These are phyloP conservation scores for Penicillium daleae DNA, from an alignment of 495 filamentous ascomycete species.

Conservation along the genomic window DNA sequence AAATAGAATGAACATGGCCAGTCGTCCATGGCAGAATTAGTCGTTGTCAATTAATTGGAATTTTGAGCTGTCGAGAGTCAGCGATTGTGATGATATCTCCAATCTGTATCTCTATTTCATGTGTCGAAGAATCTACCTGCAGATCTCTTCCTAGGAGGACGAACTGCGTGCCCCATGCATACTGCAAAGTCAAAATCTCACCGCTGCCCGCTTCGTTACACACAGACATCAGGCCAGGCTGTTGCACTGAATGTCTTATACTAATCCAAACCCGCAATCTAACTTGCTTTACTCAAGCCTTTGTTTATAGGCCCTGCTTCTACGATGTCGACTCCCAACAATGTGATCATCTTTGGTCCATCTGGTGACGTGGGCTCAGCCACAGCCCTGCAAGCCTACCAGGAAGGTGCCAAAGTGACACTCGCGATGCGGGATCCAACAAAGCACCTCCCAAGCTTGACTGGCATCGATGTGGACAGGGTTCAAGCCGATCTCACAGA, in stretches of 20 bases:
- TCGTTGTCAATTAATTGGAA: not conserved
- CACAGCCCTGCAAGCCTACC: slow-evolving; percentile 47
- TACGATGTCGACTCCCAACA: not conserved
- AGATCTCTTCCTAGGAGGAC: not conserved
- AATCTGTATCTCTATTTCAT: too few relatives aligned
- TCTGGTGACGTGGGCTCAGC: slow-evolving; percentile 25
- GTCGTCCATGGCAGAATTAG: not conserved
- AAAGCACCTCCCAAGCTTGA: slow-evolving; percentile 10
- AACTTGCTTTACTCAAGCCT: not conserved
- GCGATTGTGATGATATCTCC: too few relatives aligned
- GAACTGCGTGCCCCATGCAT: not conserved
- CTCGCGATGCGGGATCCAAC: slow-evolving; percentile 25
- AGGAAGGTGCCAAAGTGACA: slow-evolving; percentile 16
- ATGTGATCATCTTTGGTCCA: slow-evolving; percentile 18
- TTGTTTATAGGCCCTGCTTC: not conserved
- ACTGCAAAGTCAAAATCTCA: not conserved
- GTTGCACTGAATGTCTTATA: too few relatives aligned
- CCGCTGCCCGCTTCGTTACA: not conserved
- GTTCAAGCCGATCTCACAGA: slow-evolving; percentile 24
- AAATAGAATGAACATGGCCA: not conserved
- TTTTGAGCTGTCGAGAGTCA: not conserved
- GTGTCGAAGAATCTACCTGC: not conserved
- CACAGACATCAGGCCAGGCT: not conserved
- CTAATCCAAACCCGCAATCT: too few relatives aligned
- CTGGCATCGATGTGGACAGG: not conserved